Evolutionary conservation across 1,284 basidiomycete genomes (phyloP).

Genomic region (Abortiporus biennis): DNA sequence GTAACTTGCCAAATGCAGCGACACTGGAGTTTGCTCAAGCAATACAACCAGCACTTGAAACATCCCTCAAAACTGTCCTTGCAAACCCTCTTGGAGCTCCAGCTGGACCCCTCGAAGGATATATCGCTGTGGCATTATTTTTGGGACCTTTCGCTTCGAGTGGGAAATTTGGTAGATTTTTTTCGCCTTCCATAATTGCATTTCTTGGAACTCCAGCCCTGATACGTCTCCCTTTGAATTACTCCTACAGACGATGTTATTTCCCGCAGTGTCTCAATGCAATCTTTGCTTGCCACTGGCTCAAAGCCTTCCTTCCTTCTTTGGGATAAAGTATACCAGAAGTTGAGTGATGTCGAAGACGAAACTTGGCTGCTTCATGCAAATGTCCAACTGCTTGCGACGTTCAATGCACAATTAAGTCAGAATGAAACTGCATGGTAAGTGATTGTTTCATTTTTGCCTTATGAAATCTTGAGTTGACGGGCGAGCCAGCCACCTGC

Average conservation of each 20-base stretch:
- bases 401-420: slow-evolving; percentile 45
- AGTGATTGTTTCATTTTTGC: slow-evolving; percentile 14
- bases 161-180: slow-evolving; percentile 45
- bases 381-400: slow-evolving; percentile 44
- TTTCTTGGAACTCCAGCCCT: slow-evolving; percentile 8
- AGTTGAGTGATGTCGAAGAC: slow-evolving; percentile 58
- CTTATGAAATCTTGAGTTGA: background rate
- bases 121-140: slow-evolving; percentile 67
- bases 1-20: slow-evolving; percentile 30
- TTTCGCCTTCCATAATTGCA: slow-evolving; percentile 2
- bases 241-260: slow-evolving; percentile 28
- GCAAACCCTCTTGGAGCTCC: slow-evolving; percentile 51
- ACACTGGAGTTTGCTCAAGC: slow-evolving; percentile 43
- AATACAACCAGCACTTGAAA: slow-evolving; percentile 60
- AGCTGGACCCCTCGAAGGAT: slow-evolving; percentile 77
- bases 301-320: slow-evolving; percentile 81
- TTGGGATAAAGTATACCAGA: slow-evolving; percentile 83
- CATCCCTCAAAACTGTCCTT: slow-evolving; percentile 59
- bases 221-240: slow-evolving; percentile 8
- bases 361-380: slow-evolving; percentile 79
- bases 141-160: slow-evolving; percentile 53
- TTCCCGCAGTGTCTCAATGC: slow-evolving; percentile 35
- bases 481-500: slow-evolving; percentile 12
- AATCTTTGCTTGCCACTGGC: slow-evolving; percentile 36
- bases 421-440: slow-evolving; percentile 59